A percentile compares a stretch with the other conserved stretches of the same genome.
Evolutionary conservation across 2,329 filamentous ascomycete species (phyloP).

Genomic region (Colletotrichum trifolii): DNA sequence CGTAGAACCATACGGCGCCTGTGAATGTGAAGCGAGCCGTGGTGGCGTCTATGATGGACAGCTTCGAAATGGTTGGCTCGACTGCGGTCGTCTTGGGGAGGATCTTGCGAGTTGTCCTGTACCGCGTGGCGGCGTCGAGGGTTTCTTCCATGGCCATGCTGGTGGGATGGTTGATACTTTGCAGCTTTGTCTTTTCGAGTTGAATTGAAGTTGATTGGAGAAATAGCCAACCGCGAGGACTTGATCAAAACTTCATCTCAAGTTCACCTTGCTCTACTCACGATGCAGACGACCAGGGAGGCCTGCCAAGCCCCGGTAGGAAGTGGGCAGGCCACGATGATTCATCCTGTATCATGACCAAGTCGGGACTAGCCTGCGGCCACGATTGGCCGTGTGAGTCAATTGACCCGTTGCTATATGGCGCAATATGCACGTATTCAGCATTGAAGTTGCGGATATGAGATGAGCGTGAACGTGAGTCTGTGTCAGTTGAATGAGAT

Average conservation of each 20-base stretch:
- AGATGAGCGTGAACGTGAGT: too few species aligned
- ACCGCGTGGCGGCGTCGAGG: neutral
- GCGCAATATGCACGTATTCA: too few species aligned
- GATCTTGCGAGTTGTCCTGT: neutral
- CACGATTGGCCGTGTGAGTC: conserved; percentile 2
- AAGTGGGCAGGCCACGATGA: conserved; percentile 12
- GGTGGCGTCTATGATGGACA: conserved; percentile 57
- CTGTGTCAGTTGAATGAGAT: too few species aligned
- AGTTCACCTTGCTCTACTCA: too few species aligned
- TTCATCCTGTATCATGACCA: conserved; percentile 22
- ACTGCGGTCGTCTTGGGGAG: conserved; percentile 4
- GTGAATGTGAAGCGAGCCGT: conserved; percentile 53
- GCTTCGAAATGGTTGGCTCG: conserved; percentile 9
- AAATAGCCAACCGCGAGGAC: too few species aligned
- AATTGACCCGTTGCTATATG: too few species aligned
- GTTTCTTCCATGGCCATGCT: neutral
- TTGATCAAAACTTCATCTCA: too few species aligned
- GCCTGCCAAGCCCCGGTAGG: neutral
- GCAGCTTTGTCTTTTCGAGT: too few species aligned
- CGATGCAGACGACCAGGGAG: neutral
- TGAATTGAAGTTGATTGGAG: too few species aligned
- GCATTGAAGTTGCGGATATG: too few species aligned
- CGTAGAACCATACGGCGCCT: conserved; percentile 57
- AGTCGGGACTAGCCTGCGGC: neutral
- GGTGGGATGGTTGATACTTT: too few species aligned